These are phyloP conservation scores for Candida coquimbonensis DNA, from an alignment of 805 yeast species.

Conservation along the genomic window DNA sequence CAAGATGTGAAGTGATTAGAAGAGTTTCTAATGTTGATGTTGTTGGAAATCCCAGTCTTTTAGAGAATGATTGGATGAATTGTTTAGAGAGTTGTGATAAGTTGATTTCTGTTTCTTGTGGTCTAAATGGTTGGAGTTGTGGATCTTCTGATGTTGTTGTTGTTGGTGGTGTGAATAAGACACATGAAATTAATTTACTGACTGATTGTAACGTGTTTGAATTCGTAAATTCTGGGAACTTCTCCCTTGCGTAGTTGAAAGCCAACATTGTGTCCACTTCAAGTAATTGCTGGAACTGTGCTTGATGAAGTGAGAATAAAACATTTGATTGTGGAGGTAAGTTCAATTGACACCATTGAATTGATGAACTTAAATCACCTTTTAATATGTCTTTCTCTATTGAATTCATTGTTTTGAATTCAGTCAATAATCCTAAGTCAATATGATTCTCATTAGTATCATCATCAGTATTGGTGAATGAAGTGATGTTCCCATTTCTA, in stretches of 20 bases:
- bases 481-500: constrained; percentile 38
- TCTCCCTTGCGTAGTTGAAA: constrained; percentile 35
- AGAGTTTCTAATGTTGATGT: constrained; percentile 48
- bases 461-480: constrained; percentile 21
- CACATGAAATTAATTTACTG: constrained; percentile 28
- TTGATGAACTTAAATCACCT: constrained; percentile 37
- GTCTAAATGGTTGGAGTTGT: constrained; percentile 10
- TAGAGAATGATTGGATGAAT: constrained; percentile 45
- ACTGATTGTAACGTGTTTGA: constrained; percentile 29
- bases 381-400: constrained; percentile 31
- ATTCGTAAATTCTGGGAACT: constrained; percentile 34
- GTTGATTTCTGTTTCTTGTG: no score
- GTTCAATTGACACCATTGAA: constrained; percentile 37
- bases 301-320: constrained; percentile 38
- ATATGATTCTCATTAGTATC: not conserved
- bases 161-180: not conserved
- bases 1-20: constrained; percentile 43
- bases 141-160: constrained; percentile 9
- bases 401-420: constrained; percentile 36
- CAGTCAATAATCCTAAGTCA: constrained; percentile 24
- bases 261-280: constrained; percentile 25
- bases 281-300: constrained; percentile 32
- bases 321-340: constrained; percentile 27
- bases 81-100: constrained; percentile 24
- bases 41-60: constrained; percentile 39